phyloP scores from a whole-genome alignment of 1,284 basidiomycete species.

The Marasmius fiardii region DNA sequence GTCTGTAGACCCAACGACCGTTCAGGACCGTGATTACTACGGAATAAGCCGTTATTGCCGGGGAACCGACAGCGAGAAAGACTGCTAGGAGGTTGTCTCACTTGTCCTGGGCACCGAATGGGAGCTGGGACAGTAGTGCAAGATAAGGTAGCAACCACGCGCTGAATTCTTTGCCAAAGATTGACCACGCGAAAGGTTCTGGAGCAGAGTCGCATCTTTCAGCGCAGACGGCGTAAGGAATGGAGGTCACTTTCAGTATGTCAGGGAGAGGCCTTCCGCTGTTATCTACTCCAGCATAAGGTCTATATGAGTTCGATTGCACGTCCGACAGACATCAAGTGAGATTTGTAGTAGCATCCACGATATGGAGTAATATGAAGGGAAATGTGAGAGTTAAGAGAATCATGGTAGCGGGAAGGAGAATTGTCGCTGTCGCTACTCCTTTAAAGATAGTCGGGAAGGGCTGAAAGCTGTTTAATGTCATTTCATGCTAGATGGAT shows the following conservation, averaged over 20 bases:
- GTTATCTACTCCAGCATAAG: constrained; percentile 22
- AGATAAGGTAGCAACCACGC: constrained; percentile 44
- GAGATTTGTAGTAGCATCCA: constrained; percentile 14
- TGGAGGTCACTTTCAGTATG: constrained; percentile 16
- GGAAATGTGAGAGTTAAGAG: background rate
- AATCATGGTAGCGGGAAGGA: background rate
- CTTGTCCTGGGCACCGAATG: constrained; percentile 24
- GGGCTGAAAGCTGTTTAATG: background rate
- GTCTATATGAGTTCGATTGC: constrained; percentile 12
- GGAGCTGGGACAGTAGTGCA: constrained; percentile 40
- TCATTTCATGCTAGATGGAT: too few relatives aligned
- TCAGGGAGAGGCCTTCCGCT: constrained; percentile 19
- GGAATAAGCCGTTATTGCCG: constrained; percentile 28
- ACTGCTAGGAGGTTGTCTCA: constrained; percentile 28
- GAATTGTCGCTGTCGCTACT: background rate
- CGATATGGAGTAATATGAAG: background rate
- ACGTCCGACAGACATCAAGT: constrained; percentile 20
- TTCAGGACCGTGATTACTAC: constrained; percentile 29
- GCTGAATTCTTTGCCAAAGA: constrained; percentile 37
- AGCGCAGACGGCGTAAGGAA: constrained; percentile 29
- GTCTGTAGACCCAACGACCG: constrained; percentile 22
- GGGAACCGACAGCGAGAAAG: constrained; percentile 30
- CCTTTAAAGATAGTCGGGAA: background rate
- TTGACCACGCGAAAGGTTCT: constrained; percentile 31
- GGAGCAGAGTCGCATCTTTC: constrained; percentile 25